Base-by-base conservation (phyloP, 176 grass and related monocot species). In the Puya raimondii region DNA sequence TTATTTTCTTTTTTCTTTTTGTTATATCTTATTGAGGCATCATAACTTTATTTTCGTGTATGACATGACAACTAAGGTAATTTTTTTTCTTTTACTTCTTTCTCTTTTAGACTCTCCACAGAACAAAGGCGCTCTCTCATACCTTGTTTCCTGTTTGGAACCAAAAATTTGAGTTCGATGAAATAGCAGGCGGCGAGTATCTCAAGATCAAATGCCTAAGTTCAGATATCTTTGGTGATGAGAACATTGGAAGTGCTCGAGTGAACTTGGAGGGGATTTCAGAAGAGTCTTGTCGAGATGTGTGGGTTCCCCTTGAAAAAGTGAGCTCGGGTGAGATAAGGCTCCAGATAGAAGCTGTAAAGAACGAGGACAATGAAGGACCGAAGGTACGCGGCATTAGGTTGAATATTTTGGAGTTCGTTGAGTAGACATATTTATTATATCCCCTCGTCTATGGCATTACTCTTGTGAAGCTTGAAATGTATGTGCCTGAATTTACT, bases 281-380 rank as follows among this genome's bases (percentile, higher is more conserved):
- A 53, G 82, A 99, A 69, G 85, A 67, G 72, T 73, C 67, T 29
- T 74, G 57, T 26, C 85, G 87, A 75, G 87, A 93, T 84, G 50
- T 93, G 4, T 99, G 90, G 94, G 72, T 99, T 1, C 94, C 94
- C 23, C 90, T 99, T 84, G 94, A 99, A 81, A 93, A 91, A 47
- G 70, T 80, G 56, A 64, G 74, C 81, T 93, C 90, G 7, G 94
- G 94, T 70, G 94, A 99, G 66, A 65, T 99, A 57, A 93, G 80
- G 82, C 75, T 99, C 16, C 70, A 81, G 74, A 85, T 99, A 73
- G 87, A 91, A 63, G 49, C 76, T 70, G 21, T 86, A 77, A 85
- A 88, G 71, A 85, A 66, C 77, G 84, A 88, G 66, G 51, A 80
- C 0, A 66, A 50, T 21, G 79, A 80, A 71, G 59, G 18, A 48